Evolutionary conservation across 495 filamentous ascomycete species (phyloP).

Genomic region (Baudoinia panamericana): DNA sequence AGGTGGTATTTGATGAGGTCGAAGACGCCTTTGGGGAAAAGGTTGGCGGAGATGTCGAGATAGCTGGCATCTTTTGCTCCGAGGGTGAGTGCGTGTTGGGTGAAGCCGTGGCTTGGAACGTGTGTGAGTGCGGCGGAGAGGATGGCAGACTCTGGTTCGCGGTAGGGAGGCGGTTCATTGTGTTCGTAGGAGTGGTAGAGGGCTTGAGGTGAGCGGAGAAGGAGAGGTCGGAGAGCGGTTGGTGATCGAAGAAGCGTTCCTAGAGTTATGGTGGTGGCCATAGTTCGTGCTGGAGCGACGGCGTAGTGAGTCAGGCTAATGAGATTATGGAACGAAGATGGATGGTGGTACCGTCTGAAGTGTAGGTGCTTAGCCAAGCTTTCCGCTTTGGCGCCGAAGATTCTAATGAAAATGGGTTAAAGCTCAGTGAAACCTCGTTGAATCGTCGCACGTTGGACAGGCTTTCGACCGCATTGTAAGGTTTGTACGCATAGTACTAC

Average conservation of each 20-base stretch:
- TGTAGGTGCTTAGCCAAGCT: too few relatives aligned
- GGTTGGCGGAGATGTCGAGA: slow-evolving; percentile 68
- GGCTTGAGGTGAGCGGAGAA: slow-evolving; percentile 14
- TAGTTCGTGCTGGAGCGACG: too few relatives aligned
- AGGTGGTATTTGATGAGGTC: slow-evolving; percentile 75
- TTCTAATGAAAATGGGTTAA: too few relatives aligned
- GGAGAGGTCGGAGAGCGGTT: slow-evolving; percentile 8
- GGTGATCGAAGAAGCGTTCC: slow-evolving; percentile 12
- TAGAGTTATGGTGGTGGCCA: slow-evolving; percentile 5
- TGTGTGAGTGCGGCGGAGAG: slow-evolving; percentile 67
- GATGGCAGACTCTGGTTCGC: slow-evolving; percentile 56
- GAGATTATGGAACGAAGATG: too few relatives aligned
- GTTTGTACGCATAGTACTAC: too few relatives aligned
- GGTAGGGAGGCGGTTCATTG: slow-evolving; percentile 51
- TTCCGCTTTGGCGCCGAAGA: too few relatives aligned
- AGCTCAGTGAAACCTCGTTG: too few relatives aligned
- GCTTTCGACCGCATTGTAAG: too few relatives aligned
- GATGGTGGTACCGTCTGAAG: too few relatives aligned
- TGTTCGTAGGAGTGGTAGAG: slow-evolving; percentile 63
- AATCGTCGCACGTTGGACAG: too few relatives aligned
- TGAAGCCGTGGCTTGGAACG: slow-evolving; percentile 75
- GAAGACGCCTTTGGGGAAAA: slow-evolving; percentile 69
- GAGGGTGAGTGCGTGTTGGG: slow-evolving; percentile 49
- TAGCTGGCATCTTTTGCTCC: slow-evolving; percentile 75
- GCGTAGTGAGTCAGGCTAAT: too few relatives aligned